phyloP scores from a whole-genome alignment of 2,329 filamentous ascomycete genomes.

The Byssoonygena ceratinophila region DNA sequence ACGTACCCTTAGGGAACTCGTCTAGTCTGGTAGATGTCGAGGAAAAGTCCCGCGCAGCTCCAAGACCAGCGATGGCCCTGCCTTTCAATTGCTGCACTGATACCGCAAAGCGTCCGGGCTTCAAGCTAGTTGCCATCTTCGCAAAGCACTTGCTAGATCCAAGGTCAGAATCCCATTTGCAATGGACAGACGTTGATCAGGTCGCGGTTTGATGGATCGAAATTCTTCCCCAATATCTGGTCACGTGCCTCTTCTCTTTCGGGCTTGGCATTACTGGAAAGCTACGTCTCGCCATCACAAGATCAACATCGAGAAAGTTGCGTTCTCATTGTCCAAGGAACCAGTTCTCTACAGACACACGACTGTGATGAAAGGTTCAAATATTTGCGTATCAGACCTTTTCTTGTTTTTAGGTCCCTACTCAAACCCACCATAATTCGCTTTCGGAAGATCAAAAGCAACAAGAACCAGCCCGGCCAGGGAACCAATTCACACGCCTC shows the following conservation, averaged over 20 bases:
- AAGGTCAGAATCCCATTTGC: neutral
- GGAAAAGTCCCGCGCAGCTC: neutral
- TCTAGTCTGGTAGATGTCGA: constrained; percentile 1
- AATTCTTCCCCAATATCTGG: neutral
- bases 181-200: neutral
- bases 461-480: too few species aligned
- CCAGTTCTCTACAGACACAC: too few species aligned
- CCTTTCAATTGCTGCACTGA: neutral
- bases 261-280: neutral
- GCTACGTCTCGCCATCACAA: too few species aligned
- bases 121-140: constrained; percentile 4
- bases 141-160: neutral
- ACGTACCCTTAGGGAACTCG: constrained; percentile 3
- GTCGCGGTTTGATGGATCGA: neutral
- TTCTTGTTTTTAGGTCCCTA: too few species aligned
- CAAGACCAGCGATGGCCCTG: neutral
- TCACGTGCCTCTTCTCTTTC: too few species aligned
- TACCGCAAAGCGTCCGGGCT: neutral
- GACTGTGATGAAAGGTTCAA: too few species aligned
- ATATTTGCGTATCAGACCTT: too few species aligned
- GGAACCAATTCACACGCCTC: neutral
- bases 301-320: too few species aligned
- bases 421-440: too few species aligned
- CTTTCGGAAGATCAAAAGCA: too few species aligned
- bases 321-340: too few species aligned